A percentile compares a stretch with the other conserved stretches of the same genome.
Conservation (phyloP, 2,329 filamentous ascomycete species). For the Ramularia collo-cygni region DNA sequence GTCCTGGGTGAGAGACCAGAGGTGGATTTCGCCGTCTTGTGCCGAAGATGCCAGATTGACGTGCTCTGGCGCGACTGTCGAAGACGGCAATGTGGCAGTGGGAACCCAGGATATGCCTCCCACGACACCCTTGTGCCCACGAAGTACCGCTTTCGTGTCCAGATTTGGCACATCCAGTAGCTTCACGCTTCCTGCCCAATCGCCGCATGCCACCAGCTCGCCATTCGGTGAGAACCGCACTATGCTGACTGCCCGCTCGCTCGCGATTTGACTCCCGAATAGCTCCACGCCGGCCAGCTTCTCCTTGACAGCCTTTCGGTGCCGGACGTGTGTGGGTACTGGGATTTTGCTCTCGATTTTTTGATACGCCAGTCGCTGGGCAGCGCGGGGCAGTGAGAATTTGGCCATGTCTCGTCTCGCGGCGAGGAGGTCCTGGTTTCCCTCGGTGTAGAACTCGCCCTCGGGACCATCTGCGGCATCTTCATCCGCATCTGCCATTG, state of each 20-base stretch:
- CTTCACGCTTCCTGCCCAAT: constrained; percentile 86
- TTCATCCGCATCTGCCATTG: constrained; percentile 54
- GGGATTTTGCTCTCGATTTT: constrained; percentile 76
- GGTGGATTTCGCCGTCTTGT: constrained; percentile 76
- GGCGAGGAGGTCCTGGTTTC: constrained; percentile 64
- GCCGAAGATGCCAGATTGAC: constrained; percentile 88
- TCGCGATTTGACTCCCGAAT: constrained; percentile 87
- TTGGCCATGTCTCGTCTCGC: constrained; percentile 72
- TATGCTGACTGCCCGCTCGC: constrained; percentile 85
- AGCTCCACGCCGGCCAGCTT: constrained; percentile 76
- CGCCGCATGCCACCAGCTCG: constrained; percentile 77
- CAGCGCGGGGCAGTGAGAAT: constrained; percentile 78
- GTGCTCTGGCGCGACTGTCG: constrained; percentile 58
- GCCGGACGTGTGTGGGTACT: constrained; percentile 82
- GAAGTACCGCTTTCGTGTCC: constrained; percentile 65
- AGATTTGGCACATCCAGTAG: constrained; percentile 77
- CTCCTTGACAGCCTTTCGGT: constrained; percentile 83
- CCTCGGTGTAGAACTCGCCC: constrained; percentile 92
- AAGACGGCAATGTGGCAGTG: constrained; percentile 64
- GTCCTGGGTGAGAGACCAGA: constrained; percentile 85
- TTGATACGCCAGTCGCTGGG: constrained; percentile 68
- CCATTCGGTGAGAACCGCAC: constrained; percentile 84
- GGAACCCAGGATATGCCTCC: constrained; percentile 90
- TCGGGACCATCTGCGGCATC: constrained; percentile 64
- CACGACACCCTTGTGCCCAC: constrained; percentile 82